Evolutionary conservation across 805 yeast species (phyloP).

Genomic region (Sungouiozyma ichnusensis): DNA sequence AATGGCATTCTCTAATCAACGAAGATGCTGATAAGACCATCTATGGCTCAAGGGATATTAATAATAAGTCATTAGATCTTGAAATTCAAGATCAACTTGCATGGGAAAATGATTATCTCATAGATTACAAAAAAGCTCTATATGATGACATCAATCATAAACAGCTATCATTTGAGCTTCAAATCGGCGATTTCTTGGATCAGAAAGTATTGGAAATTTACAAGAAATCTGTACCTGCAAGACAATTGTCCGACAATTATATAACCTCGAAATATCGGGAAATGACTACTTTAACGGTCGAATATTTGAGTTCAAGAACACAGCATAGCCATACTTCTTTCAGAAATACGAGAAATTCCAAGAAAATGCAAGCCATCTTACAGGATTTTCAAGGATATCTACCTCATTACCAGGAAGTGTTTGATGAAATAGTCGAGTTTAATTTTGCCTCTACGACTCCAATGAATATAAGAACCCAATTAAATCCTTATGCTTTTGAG

Average conservation of each 20-base stretch:
- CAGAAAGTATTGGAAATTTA: neutral
- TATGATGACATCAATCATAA: slow-evolving; percentile 8
- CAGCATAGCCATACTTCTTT: slow-evolving; percentile 3
- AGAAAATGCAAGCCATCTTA: slow-evolving; percentile 16
- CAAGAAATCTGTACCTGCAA: neutral
- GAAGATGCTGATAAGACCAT: slow-evolving; percentile 18
- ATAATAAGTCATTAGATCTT: neutral
- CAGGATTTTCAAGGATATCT: slow-evolving; percentile 11
- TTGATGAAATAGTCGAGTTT: slow-evolving; percentile 11
- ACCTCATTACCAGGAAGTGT: neutral
- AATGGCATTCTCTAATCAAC: slow-evolving; percentile 13
- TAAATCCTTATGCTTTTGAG: slow-evolving; percentile 18
- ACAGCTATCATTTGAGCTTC: slow-evolving; percentile 18
- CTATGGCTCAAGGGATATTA: neutral
- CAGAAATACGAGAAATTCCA: slow-evolving; percentile 23
- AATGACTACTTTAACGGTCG: slow-evolving; percentile 8
- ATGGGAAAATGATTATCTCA: slow-evolving; percentile 18
- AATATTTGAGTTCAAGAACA: slow-evolving; percentile 12
- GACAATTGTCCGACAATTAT: neutral
- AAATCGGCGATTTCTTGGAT: slow-evolving; percentile 8
- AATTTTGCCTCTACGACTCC: slow-evolving; percentile 7
- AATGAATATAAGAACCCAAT: slow-evolving; percentile 9
- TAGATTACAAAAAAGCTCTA: slow-evolving; percentile 20
- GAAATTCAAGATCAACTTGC: slow-evolving; percentile 15
- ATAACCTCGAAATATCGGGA: slow-evolving; percentile 1